Percentiles rank a stretch among this genome's conserved stretches.
Evolutionary conservation across 768 basidiomycete genomes (phyloP).

Genomic region (Crucibulum laeve): DNA sequence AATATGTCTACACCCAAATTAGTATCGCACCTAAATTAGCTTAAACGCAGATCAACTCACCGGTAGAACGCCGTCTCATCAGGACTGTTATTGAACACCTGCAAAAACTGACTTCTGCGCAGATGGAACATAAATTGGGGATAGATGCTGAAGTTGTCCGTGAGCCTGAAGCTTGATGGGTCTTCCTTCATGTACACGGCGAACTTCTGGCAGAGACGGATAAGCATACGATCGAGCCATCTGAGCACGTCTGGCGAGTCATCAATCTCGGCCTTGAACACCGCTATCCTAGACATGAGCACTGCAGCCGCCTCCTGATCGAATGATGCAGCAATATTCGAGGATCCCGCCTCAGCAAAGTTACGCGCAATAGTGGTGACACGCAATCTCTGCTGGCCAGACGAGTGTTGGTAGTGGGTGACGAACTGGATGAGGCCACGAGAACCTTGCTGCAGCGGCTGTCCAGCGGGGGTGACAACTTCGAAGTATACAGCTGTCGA

Average conservation of each 20-base stretch:
- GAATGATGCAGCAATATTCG: constrained; percentile 87
- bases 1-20: constrained; percentile 68
- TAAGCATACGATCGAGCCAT: constrained; percentile 98
- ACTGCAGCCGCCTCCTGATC: constrained; percentile 99
- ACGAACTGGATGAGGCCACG: constrained; percentile 97
- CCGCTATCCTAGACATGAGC: constrained; percentile 96
- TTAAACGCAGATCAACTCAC: constrained; percentile 34
- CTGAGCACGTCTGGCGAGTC: constrained; percentile 94
- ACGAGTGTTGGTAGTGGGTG: constrained; percentile 96
- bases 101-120: constrained; percentile 94
- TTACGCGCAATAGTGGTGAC: constrained; percentile 98
- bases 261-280: constrained; percentile 99
- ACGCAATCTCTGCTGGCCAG: constrained; percentile 90
- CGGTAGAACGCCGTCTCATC: constrained; percentile 99
- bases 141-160: constrained; percentile 97
- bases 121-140: constrained; percentile 99
- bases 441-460: constrained; percentile 83
- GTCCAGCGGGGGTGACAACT: constrained; percentile 95
- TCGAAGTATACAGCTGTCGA: constrained; percentile 96
- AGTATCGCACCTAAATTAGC: background rate
- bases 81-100: constrained; percentile 99
- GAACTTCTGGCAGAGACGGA: constrained; percentile 97
- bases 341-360: constrained; percentile 97
- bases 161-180: constrained; percentile 86
- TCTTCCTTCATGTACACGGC: constrained; percentile 99